Base-by-base conservation (phyloP, 2,329 filamentous ascomycete species). In the Thelonectria discophora region DNA sequence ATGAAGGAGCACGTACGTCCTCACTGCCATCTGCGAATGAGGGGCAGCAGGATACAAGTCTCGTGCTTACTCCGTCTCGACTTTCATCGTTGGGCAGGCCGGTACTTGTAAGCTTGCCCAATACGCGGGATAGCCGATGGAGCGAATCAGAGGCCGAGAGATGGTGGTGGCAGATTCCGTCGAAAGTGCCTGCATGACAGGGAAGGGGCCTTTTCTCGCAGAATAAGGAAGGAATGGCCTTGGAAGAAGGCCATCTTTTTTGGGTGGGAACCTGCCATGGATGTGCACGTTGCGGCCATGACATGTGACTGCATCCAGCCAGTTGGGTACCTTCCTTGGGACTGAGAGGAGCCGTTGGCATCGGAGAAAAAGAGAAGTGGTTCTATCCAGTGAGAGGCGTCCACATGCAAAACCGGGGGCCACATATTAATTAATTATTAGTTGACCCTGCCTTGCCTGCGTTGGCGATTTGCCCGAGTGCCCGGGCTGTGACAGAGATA, bases 381-480 rank as follows among this genome's bases (percentile, higher is more conserved):
- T 21, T 39, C 40, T 27, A 48, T 60, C 45, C 51, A 45, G 32
- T 45, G 18, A 47, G 46, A 27, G 46, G 48, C 51, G 18, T 56
- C 51, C 45, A 62, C 55, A 69, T 70, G 62, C 63, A 13, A 21
- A 24, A 45, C 9, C 17, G 42, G 42, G 42, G 20, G 42, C 42
- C 42, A 45, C 42, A 42, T 42, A 42, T 42, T 42, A 42, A 42
- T 42, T 21, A 21, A 8, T 10, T 8, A 24, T 37, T 49, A 39
- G 21, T 34, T 39, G 39, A 24, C 18, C n/a, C n/a, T n/a, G n/a
- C n/a, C n/a, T n/a, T n/a, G n/a, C 48, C n/a, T 50, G 32, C 18
- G 17, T 45, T 24, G 42, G 17, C 39, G 39, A n/a, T 18, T 39
- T 43, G 40, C 42, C 42, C 17, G 17, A 45, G 42, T 45, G 42